These are phyloP conservation scores for Coemansia biformis DNA, from an alignment of 192 early-diverging fungal species.

Conservation along the genomic window DNA sequence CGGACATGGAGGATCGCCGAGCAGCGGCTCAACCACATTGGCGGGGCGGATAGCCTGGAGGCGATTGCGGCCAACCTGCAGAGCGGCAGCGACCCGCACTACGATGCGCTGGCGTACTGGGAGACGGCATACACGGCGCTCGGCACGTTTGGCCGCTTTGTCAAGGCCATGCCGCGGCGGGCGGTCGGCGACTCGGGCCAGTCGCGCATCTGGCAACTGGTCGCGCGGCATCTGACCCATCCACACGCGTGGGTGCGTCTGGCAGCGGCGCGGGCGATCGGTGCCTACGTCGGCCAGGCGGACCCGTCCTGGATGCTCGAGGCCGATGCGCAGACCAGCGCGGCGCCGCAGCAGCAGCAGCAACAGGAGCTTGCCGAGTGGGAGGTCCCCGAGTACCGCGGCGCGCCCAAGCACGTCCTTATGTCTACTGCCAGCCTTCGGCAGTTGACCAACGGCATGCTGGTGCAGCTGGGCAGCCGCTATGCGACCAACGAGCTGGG, in stretches of 20 bases:
- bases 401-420: conserved; percentile 27
- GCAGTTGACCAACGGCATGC: conserved; percentile 51
- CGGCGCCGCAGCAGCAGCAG: not conserved
- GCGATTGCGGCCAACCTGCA: conserved; percentile 50
- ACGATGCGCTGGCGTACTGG: conserved; percentile 64
- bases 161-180: conserved; percentile 53
- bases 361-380: conserved; percentile 15
- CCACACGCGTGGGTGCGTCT: conserved; percentile 90
- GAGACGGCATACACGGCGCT: conserved; percentile 79
- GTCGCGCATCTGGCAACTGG: conserved; percentile 62
- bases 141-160: conserved; percentile 67
- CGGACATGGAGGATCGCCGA: conserved; percentile 48
- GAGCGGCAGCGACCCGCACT: conserved; percentile 35
- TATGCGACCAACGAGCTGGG: conserved; percentile 71
- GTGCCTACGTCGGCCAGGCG: conserved; percentile 68
- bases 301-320: conserved; percentile 53
- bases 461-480: conserved; percentile 62
- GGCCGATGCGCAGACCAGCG: conserved; percentile 18
- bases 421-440: conserved; percentile 44
- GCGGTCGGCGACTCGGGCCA: conserved; percentile 48
- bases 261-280: conserved; percentile 65
- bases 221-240: conserved; percentile 66
- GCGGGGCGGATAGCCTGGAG: conserved; percentile 35
- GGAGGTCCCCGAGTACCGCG: conserved; percentile 23
- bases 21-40: conserved; percentile 16